Base-by-base conservation (phyloP, 495 filamentous ascomycete species). In the Trichoderma erinaceum region DNA sequence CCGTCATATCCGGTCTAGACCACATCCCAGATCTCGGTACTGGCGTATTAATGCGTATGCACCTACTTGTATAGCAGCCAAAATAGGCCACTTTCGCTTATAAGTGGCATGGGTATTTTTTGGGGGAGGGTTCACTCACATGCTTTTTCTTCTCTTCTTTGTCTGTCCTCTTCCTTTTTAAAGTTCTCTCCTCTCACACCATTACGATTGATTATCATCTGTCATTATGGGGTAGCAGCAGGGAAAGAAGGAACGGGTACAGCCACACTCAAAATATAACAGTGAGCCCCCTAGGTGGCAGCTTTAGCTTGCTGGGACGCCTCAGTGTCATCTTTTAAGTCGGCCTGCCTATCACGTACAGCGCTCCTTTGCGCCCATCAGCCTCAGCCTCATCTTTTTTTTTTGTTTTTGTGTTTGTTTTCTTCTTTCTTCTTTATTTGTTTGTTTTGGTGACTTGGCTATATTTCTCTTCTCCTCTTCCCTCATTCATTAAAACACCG, bases 51-150 rank as follows among this genome's bases (percentile, higher is more conserved):
- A 7, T 38, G 35, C 35, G 35, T 38, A 38, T 29, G 29, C 4
- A 29, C 4, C 1, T 4, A 29, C 29, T 4, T 29, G n/a, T 29
- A 29, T 38, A 5, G 35, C 35, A 38, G 13, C 25, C 13, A 21
- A 61, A 61, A 61, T 61, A 61, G 56, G 8, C 50, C 56, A 12
- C 27, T 23, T 23, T 61, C 56, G 56, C 56, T 61, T 16, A 61
- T 48, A n/a, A 48, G 13, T 48, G 13, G 44, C 15, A 15, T 15
- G 15, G 44, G 15, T n/a, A 48, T 15, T 6, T 3, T 46, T 15
- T 15, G 15, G n/a, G 15, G 44, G 29, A 29, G 1, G 44, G 44
- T 1, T 48, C 44, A 48, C 44, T 15, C n/a, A 16, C 44, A 48
- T n/a, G 44, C 44, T 48, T n/a, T 16, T 48, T 15, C 7, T 48